These are phyloP conservation scores for Tieghemostelium lacteum DNA, from an alignment of 78 protist species.

Conservation along the genomic window DNA sequence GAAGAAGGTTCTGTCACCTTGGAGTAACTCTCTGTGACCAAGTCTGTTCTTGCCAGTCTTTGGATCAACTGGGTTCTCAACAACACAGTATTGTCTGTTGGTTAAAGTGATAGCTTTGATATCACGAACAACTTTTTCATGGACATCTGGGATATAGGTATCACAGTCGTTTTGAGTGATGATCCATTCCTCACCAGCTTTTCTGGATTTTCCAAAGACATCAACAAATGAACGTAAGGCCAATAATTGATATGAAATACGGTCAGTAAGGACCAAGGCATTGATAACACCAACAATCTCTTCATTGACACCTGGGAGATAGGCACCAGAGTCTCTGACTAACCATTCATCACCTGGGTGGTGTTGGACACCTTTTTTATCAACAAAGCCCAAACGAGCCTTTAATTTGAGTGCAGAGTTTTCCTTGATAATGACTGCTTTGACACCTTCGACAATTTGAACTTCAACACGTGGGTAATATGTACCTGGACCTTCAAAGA, in stretches of 20 bases:
- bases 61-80: conserved; percentile 82
- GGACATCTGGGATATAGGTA: conserved; percentile 89
- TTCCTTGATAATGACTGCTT: conserved; percentile 79
- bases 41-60: conserved; percentile 72
- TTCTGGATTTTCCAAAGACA: conserved; percentile 72
- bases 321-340: conserved; percentile 85
- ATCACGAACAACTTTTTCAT: conserved; percentile 80
- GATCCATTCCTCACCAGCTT: conserved; percentile 94
- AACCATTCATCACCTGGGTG: conserved; percentile 90
- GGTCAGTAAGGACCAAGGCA: conserved; percentile 88
- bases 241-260: conserved; percentile 81
- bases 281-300: conserved; percentile 76
- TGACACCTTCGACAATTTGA: conserved; percentile 65
- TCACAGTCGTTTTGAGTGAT: conserved; percentile 83
- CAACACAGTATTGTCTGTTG: conserved; percentile 91
- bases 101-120: conserved; percentile 81
- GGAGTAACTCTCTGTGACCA: conserved; percentile 79
- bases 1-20: conserved; percentile 90
- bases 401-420: conserved; percentile 89
- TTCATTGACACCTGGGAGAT: conserved; percentile 88
- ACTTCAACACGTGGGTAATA: conserved; percentile 87
- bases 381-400: conserved; percentile 83
- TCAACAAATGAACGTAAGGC: conserved; percentile 89
- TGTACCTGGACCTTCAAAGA: conserved; percentile 91
- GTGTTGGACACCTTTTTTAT: conserved; percentile 52